These are phyloP conservation scores for Penicillium coffeae DNA, from an alignment of 495 filamentous ascomycete species.

Conservation along the genomic window DNA sequence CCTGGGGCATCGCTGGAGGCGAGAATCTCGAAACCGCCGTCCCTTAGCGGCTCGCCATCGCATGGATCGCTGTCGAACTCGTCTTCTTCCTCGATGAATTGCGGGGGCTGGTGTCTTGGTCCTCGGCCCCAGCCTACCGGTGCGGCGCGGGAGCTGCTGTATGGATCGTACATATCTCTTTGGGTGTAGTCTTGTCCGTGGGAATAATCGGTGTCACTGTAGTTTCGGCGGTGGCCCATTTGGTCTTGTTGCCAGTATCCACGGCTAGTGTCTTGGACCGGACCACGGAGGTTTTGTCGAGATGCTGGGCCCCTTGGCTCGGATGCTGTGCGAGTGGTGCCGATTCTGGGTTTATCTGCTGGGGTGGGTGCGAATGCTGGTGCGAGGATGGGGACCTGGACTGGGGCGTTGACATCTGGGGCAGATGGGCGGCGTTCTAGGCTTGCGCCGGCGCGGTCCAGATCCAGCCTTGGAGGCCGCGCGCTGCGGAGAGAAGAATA, in stretches of 20 bases:
- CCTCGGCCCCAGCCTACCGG: slow-evolving; percentile 32
- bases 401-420: slow-evolving; percentile 1
- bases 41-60: slow-evolving; percentile 57
- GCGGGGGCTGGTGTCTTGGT: slow-evolving; percentile 39
- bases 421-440: slow-evolving; percentile 22
- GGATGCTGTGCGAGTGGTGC: slow-evolving; percentile 52
- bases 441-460: slow-evolving; percentile 32
- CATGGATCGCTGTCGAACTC: slow-evolving; percentile 65
- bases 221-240: slow-evolving; percentile 26
- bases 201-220: slow-evolving; percentile 27
- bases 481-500: slow-evolving; percentile 28
- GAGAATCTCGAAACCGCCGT: slow-evolving; percentile 83
- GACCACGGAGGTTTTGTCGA: slow-evolving; percentile 23
- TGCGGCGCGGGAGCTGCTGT: slow-evolving; percentile 34
- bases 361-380: not conserved
- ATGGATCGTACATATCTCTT: slow-evolving; percentile 67
- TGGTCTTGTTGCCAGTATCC: slow-evolving; percentile 14
- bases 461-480: slow-evolving; percentile 39
- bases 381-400: not conserved
- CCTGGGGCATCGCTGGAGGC: slow-evolving; percentile 7
- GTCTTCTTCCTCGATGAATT: slow-evolving; percentile 71
- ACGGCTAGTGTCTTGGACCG: slow-evolving; percentile 15
- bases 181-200: slow-evolving; percentile 49
- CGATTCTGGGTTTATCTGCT: slow-evolving; percentile 43
- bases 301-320: slow-evolving; percentile 45